Base-by-base conservation (phyloP, 768 basidiomycete genomes). In the Suillus occidentalis region DNA sequence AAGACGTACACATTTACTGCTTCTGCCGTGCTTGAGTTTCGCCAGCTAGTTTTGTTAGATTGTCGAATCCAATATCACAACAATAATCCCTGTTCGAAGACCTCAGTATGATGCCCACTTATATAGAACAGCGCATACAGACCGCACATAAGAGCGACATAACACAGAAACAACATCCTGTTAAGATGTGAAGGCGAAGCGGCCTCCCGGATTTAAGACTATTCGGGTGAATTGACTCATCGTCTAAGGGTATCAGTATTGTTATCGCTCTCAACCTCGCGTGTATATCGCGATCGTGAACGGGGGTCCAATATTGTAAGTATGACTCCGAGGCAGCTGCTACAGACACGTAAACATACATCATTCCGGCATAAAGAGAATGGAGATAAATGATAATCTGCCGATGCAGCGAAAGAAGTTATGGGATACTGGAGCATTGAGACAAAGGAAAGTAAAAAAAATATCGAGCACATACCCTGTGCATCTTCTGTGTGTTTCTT, bases 161-260 rank as follows among this genome's bases (percentile, higher is more conserved):
- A 59, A 12, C 22, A 14, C 13, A 36, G 37, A 31, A 61, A 20
- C 45, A 56, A 22, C 6, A 6, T n/a, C 34, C 18, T 50, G 34
- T 28, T 12, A 34, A n/a, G 28, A 57, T 12, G n/a, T 28, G 40
- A 34, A 22, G 36, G 25, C 53, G 6, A 50, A 25, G 14, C 49
- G n/a, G 45, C 45, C 49, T 50, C 25, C 49, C 22, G 39, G 37
- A 58, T 25, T 25, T 22, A 58, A 58, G 8, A 8, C 39, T 58
- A 40, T 40, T 58, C 22, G n/a, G 57, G 28, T 40, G 37, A 6
- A 58, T 18, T 61, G 59, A 25, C 14, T 36, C 34, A 50, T 77
- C 82, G 82, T 78, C 82, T 87, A 79, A 90, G 90, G n/a, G 89
- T 89, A 77, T 81, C 78, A 43, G 89, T 88, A 76, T 85, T 84